Evolutionary conservation across 805 yeast genomes (phyloP).

Genomic region (Ogataea allantospora): DNA sequence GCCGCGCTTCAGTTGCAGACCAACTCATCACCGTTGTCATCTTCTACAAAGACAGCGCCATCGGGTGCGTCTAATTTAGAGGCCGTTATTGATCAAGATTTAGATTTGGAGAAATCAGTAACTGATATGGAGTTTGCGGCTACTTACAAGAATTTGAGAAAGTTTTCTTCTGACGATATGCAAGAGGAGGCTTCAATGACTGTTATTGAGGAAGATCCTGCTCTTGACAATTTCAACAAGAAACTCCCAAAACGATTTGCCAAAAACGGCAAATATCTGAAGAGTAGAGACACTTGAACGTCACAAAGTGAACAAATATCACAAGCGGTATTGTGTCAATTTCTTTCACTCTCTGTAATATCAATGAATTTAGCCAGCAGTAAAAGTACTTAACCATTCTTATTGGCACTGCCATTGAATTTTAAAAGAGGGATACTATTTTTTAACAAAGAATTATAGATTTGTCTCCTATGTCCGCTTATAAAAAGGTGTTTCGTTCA

Average conservation of each 20-base stretch:
- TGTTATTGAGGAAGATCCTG: constrained; percentile 3
- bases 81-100: constrained; percentile 31
- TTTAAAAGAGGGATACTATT: constrained; percentile 5
- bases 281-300: constrained; percentile 11
- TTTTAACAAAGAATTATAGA: no score
- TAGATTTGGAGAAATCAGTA: constrained; percentile 32
- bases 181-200: neutral
- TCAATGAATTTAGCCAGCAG: constrained; percentile 2
- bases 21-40: neutral
- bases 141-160: constrained; percentile 18
- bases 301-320: neutral
- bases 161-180: constrained; percentile 7
- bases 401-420: constrained; percentile 7
- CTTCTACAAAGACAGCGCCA: constrained; percentile 3
- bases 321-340: constrained; percentile 1
- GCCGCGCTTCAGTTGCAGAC: constrained; percentile 34
- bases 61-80: constrained; percentile 1
- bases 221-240: constrained; percentile 8
- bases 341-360: constrained; percentile 9
- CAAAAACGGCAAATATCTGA: constrained; percentile 20
- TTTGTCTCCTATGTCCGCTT: constrained; percentile 2
- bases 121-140: constrained; percentile 34
- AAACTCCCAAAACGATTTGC: constrained; percentile 20
- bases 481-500: constrained; percentile 19
- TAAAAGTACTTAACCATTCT: neutral